Evolutionary conservation across 2,329 filamentous ascomycete species (phyloP).

Genomic region (Diplodia corticola): DNA sequence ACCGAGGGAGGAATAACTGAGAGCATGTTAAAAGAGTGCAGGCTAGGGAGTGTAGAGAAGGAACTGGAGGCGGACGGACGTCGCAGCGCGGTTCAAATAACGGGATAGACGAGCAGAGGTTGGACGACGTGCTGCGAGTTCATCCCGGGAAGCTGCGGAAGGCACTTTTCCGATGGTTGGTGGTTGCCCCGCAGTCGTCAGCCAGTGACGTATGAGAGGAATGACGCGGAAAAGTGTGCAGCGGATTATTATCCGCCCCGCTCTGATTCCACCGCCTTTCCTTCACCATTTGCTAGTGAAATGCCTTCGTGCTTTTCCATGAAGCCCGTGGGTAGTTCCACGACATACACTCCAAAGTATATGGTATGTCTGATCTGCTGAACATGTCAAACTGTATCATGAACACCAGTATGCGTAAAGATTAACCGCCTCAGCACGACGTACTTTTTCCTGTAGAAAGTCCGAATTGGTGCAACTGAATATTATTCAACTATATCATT

Average conservation of each 20-base stretch:
- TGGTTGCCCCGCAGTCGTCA: slow-evolving; percentile 1
- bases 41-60: not conserved
- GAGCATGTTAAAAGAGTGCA: not conserved
- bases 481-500: not conserved
- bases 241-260: slow-evolving; percentile 15
- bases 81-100: slow-evolving; percentile 10
- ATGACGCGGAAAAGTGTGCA: not conserved
- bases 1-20: not conserved
- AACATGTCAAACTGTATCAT: not conserved
- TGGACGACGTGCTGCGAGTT: not conserved
- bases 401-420: not conserved
- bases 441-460: not conserved
- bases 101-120: not conserved
- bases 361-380: not conserved
- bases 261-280: not conserved
- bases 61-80: not conserved
- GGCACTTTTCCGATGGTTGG: not conserved
- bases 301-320: not conserved
- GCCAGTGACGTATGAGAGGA: not conserved
- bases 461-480: not conserved
- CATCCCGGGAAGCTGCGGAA: not conserved
- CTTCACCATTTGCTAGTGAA: not conserved
- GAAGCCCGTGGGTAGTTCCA: not conserved
- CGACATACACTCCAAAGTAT: not conserved
- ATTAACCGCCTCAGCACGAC: not conserved